Evolutionary conservation across 306 rosid species (phyloP), one percentile per base, ranked within the genome.

Genomic region (Vicia faba): DNA sequence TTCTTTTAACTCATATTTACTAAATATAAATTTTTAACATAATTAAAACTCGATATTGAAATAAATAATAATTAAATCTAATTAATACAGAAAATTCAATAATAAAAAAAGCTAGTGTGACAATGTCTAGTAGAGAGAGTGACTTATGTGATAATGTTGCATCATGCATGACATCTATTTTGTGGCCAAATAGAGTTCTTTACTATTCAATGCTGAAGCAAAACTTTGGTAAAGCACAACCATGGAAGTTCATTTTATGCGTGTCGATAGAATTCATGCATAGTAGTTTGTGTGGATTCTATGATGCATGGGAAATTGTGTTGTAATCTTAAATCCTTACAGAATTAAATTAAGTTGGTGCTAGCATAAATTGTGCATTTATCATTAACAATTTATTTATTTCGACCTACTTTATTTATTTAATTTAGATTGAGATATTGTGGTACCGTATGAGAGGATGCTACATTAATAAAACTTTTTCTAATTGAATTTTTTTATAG

Each of bases 401-500:
- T 56, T 13, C 7, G 7, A n/a, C 40, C 23, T 28, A 28, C 51
- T 57, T 60, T 35, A 29, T 61, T 61, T 29, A 26, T 33, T 75
- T 14, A 41, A 61, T 75, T 69, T 40, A 28, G 8, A 43, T 57
- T 13, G 46, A 2, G 35, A 31, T 50, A 10, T 45, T 23, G 26
- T 50, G 68, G 55, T 61, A 66, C 66, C 75, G 71, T 80, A 71
- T 68, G 63, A 51, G 62, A 70, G 76, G 28, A 64, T 18, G 72
- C 68, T 39, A 18, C 57, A 26, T 61, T 18, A 60, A 57, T 20
- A 57, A 12, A 61, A 74, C 49, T 28, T 16, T 16, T 38, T 7
- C 50, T 19, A 20, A 9, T 23, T 29, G 15, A 49, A 41, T 51
- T n/a, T 66, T 66, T 60, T 36, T 28, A 59, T 66, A 59, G 50